Evolutionary conservation across 305 asterid genomes (phyloP).

Genomic region (Solanum hybrid): DNA sequence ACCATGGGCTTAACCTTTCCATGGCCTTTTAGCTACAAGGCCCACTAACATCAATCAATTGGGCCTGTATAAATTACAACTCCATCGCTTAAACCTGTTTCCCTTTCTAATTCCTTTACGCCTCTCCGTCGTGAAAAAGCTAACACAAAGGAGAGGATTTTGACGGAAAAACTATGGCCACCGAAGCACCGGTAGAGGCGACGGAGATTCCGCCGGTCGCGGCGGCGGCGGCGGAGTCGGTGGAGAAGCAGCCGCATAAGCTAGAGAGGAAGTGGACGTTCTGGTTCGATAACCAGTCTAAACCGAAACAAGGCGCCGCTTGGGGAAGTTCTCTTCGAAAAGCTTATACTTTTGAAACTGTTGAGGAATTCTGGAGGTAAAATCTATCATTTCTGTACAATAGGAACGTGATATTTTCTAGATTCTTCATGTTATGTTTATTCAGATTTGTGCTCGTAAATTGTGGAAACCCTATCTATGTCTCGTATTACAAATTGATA

Average conservation of each 20-base stretch:
- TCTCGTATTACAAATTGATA: neutral
- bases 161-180: constrained; percentile 26
- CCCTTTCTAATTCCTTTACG: neutral
- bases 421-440: neutral
- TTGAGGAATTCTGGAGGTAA: constrained; percentile 95
- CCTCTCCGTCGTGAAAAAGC: neutral
- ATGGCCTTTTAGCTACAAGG: neutral
- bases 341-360: constrained; percentile 75
- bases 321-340: constrained; percentile 69
- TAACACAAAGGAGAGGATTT: neutral
- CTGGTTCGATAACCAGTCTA: constrained; percentile 80
- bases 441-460: neutral
- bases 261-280: constrained; percentile 81
- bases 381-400: neutral
- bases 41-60: neutral
- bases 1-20: neutral
- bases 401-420: neutral
- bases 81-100: neutral
- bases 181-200: constrained; percentile 21
- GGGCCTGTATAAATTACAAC: neutral
- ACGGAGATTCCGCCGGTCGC: neutral
- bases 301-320: constrained; percentile 65
- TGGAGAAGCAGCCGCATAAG: constrained; percentile 44
- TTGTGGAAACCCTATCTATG: neutral
- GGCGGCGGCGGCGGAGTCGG: constrained; percentile 27